Base-by-base conservation (phyloP, 129 eudicot genomes). In the Arctium lappa region DNA sequence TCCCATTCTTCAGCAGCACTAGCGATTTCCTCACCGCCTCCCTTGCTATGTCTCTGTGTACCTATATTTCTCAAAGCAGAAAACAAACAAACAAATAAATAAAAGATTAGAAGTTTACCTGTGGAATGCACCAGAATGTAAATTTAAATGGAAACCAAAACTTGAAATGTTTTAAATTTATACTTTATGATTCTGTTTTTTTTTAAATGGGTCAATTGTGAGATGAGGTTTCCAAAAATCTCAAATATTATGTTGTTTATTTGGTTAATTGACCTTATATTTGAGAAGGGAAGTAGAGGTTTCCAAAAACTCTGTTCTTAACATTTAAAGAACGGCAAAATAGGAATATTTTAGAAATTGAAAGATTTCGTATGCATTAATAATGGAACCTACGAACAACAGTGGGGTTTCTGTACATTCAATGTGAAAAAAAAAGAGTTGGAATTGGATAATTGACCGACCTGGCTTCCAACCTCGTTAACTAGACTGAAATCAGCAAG, bases 391-490 rank as follows among this genome's bases (percentile, higher is more conserved):
- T 22, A 22, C 0, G 27, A 22, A 22, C 27, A 22, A 22, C 27
- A 22, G 27, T 22, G 27, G 27, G 27, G 27, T 22, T 22, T 22
- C 27, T 22, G 27, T 22, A 22, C 27, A 22, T 40, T 40, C 46
- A 40, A 40, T 40, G 46, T 40, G 10, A 33, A 40, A 7, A 40
- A 40, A 7, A 38, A 69, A 13, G 18, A 53, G 34, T 18, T 46
- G 32, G 29, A 75, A 27, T 12, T 44, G 32, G 32, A 66, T 70
- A 37, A 70, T 11, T 33, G 22, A 83, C 91, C 79, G 42, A 89
- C 98, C 94, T 90, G 90, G 81, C 91, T 94, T 69, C 98, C 95
- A 27, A 92, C 89, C 83, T 92, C 92, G 81, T 94, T 85, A 30
- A 83, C 91, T 75, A 86, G 85, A 82, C 92, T 89, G 80, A 87